Conservation (phyloP, 2,329 filamentous ascomycete genomes). For the Pseudogymnoascus destructans region DNA sequence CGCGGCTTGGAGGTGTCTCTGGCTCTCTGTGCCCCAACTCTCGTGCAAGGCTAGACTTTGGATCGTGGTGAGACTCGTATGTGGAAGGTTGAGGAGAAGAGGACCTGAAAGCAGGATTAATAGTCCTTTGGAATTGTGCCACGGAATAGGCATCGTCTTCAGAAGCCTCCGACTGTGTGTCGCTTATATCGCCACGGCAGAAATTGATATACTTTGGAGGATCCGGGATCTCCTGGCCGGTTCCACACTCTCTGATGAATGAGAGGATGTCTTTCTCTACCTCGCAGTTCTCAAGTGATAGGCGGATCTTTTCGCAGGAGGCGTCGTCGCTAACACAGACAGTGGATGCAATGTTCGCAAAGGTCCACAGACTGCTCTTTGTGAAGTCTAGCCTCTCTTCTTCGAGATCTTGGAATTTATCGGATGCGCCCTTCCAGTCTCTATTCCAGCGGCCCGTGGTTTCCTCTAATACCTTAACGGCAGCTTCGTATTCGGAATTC, state of each 20-base stretch:
- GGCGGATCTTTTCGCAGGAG: conserved; percentile 88
- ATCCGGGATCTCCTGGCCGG: conserved; percentile 94
- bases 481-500: conserved; percentile 85
- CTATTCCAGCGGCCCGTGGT: conserved; percentile 93
- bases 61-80: conserved; percentile 84
- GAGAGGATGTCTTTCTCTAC: conserved; percentile 85
- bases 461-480: conserved; percentile 86
- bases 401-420: conserved; percentile 98
- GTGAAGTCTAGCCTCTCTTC: conserved; percentile 94
- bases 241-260: conserved; percentile 83
- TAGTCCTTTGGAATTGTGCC: conserved; percentile 86
- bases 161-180: conserved; percentile 68
- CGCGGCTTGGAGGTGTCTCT: conserved; percentile 33
- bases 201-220: conserved; percentile 98
- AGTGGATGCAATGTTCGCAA: conserved; percentile 92
- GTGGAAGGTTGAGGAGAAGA: conserved; percentile 91
- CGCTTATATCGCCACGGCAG: conserved; percentile 72
- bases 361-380: conserved; percentile 95
- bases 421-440: conserved; percentile 95
- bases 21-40: conserved; percentile 50
- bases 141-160: conserved; percentile 88
- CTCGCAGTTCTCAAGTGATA: conserved; percentile 89
- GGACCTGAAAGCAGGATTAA: conserved; percentile 91
- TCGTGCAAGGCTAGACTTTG: conserved; percentile 57
- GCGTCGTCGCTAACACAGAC: conserved; percentile 96